Base-by-base conservation (phyloP, 805 yeast genomes). In the Pichia phayaonensis region DNA sequence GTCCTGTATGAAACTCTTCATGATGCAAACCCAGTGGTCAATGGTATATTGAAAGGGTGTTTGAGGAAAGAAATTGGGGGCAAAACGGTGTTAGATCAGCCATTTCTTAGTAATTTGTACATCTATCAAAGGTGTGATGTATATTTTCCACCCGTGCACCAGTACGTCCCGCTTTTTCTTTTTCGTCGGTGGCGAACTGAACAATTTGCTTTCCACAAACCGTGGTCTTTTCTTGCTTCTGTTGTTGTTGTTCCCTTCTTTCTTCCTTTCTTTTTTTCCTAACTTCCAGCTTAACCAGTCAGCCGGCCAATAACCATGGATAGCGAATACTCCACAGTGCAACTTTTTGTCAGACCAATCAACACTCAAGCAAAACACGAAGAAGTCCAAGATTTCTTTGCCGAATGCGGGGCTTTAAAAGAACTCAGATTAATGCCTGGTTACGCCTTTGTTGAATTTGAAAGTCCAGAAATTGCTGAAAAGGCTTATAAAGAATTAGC, bases 371-470 rank as follows among this genome's bases (percentile, higher is more conserved):
- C 62, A 39, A 61, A 64, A 38, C 67, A 61, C 44, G 64, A 82
- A 54, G 86, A 83, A 61, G 69, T 86, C 49, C 83, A 83, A 69
- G 87, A 79, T 52, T 81, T 81, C 63, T 85, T 86, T 63, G 66
- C 80, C 21, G 76, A 80, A 50, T 75, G 75, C 54, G 95, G 92
- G 59, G 77, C 84, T 45, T 70, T 86, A 60, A 72, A 75, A 54
- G 89, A 83, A 62, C 80, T 84, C 48, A 81, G 81, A 64, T 69
- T 85, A 58, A 75, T 83, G 76, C 83, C 85, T 61, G 96, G 96
- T 42, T 86, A 82, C 63, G 97, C 95, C 24, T 90, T 88, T 66
- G 86, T 92, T 53, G 95, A 90, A 66, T 94, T 81, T 61, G 89
- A 81, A 65, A 78, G 76, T 56, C 74, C 79, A 42, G 83, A 76